Evolutionary conservation across 1,284 basidiomycete genomes (phyloP), one percentile per base, ranked within the genome.

Genomic region (Trichosporon asahii): DNA sequence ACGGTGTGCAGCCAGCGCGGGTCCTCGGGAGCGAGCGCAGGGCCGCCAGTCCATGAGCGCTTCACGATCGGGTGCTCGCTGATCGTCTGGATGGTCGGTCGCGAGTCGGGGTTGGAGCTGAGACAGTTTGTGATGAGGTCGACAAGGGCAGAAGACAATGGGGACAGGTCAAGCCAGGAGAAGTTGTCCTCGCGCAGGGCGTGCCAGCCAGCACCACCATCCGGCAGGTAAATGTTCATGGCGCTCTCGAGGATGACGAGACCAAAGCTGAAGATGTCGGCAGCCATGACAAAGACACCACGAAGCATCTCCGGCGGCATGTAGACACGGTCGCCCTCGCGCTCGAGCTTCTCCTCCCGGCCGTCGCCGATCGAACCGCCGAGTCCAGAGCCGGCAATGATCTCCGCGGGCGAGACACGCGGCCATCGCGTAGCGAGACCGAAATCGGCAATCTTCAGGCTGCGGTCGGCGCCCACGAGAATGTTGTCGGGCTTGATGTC

Each of bases 401-500:
- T 82, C 68, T 79, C 79, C 9, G 77, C 78, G 14, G 83, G 79
- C 8, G 74, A 72, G 4, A 83, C 71, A 60, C 93, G 86, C 2
- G 93, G 93, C 90, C 91, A 94, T 66, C 92, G 77, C 2, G 92
- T 91, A 6, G 95, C 95, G 87, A 98, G 91, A n/a, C 97, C 97
- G 86, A 99, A 99, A 84, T 99, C 97, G 15, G 95, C 95, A 79
- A 99, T 95, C 86, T 95, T 97, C 85, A 99, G 91, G 31, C 92
- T 89, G 6, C 96, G 96, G 70, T 91, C 88, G 27, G 88, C 87
- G 2, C 94, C 95, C 75, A 99, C 88, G 80, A 99, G 94, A 68
- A 99, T 90, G 80, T 99, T 99, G 69, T 93, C 95, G 14, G 97
- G 97, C 85, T 99, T 99, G 76, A 99, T 86, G 84, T 99, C 97